Evolutionary conservation across 192 early-diverging fungal genomes (phyloP), one percentile per base, ranked within the genome.

Genomic region (Glomus cerebriforme): DNA sequence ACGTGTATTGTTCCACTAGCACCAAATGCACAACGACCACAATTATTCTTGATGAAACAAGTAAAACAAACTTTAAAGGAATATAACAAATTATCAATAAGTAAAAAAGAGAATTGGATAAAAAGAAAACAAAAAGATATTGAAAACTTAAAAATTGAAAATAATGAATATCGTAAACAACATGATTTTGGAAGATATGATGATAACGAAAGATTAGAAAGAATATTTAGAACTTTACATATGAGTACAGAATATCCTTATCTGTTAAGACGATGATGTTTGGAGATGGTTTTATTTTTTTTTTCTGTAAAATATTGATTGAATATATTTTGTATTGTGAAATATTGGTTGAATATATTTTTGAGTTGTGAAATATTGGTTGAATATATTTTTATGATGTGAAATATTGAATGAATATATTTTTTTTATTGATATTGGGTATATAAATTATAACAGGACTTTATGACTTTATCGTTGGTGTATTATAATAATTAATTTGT

Each of bases 111-210:
- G 27, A 63, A 29, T 63, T 63, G 60, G 60, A 63, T 63, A 27
- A 63, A n/a, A 27, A 2, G 27, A 63, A 63, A 63, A 63, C 27
- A n/a, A 12, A n/a, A 63, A 63, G 27, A 29, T 7, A 63, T 63
- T n/a, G 24, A n/a, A 12, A 24, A 63, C 6, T 63, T 63, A 12
- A 63, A 63, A 24, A 19, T 4, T 29, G 27, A 8, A n/a, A 63
- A 63, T 63, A n/a, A 29, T 2, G 24, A 63, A 29, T 63, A 63
- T 27, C 10, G 10, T 24, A 24, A 24, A 12, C 60, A 63, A 63
- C 60, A 63, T 63, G 60, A 63, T 63, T 27, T 10, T 63, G 60
- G 60, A 63, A 63, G 60, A 63, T 63, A 63, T 63, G 60, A 63
- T 27, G 10, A 63, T 63, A 24, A 63, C 27, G 60, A 63, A 27